These are phyloP conservation scores for Lactarius indigo DNA, from an alignment of 768 basidiomycete genomes.

Conservation along the genomic window DNA sequence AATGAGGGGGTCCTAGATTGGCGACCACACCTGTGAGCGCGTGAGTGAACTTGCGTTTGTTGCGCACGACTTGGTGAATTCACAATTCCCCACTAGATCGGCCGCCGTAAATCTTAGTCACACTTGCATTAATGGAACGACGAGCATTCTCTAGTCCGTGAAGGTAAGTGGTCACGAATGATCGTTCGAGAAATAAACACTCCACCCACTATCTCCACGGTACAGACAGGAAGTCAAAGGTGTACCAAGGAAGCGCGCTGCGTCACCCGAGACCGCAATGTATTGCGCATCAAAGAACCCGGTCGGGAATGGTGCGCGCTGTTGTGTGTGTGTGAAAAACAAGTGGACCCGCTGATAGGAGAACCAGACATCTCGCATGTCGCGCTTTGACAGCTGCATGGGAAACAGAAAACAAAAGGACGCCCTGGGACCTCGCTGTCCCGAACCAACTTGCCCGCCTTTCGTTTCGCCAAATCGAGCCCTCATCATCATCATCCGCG, in stretches of 20 bases:
- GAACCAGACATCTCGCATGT: neutral
- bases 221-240: slow-evolving; percentile 29
- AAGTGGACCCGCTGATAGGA: neutral
- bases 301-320: slow-evolving; percentile 33
- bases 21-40: slow-evolving; percentile 31
- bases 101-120: slow-evolving; percentile 35
- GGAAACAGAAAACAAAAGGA: slow-evolving; percentile 35
- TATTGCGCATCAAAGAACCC: slow-evolving; percentile 36
- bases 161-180: slow-evolving; percentile 24
- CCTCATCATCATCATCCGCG: neutral
- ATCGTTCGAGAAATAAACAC: too few species aligned
- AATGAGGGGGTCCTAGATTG: slow-evolving; percentile 43
- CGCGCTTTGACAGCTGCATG: slow-evolving; percentile 5
- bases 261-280: slow-evolving; percentile 25
- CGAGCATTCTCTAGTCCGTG: slow-evolving; percentile 34
- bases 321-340: neutral
- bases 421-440: slow-evolving; percentile 39
- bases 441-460: slow-evolving; percentile 37
- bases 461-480: slow-evolving; percentile 29
- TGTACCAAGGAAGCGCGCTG: slow-evolving; percentile 33
- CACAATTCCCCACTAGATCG: slow-evolving; percentile 10
- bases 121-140: slow-evolving; percentile 40
- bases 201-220: slow-evolving; percentile 31
- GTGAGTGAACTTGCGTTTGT: slow-evolving; percentile 25
- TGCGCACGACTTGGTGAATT: slow-evolving; percentile 36